These are phyloP conservation scores for Nannochloropsis salina DNA, from an alignment of 108 stramenopile species.

Conservation along the genomic window DNA sequence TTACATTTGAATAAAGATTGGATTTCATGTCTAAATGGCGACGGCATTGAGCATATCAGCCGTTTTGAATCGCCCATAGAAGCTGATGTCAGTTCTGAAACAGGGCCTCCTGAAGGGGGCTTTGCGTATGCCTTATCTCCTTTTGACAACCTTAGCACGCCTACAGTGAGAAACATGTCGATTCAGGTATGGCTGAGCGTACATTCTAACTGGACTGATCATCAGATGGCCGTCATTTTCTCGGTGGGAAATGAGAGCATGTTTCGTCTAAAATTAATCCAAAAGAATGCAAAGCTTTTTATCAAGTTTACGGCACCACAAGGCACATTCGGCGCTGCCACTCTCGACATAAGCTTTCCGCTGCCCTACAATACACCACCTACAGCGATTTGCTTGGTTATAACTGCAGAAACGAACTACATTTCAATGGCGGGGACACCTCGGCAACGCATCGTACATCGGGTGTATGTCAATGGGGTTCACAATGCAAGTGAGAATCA, in stretches of 20 bases:
- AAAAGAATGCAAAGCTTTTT: background rate
- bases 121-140: background rate
- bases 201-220: background rate
- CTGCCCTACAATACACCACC: background rate
- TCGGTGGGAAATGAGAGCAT: background rate
- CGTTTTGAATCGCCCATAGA: background rate
- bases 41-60: background rate
- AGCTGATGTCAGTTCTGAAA: background rate
- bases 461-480: constrained; percentile 15
- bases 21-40: background rate
- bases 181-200: background rate
- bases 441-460: background rate
- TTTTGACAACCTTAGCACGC: background rate
- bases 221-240: background rate
- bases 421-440: background rate
- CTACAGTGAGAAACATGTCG: background rate
- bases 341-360: background rate
- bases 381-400: background rate
- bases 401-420: background rate
- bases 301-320: background rate
- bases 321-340: background rate
- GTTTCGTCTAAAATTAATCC: background rate
- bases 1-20: background rate
- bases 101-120: constrained; percentile 13
- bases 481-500: background rate